These are phyloP conservation scores for Saturnispora silvae DNA, from an alignment of 805 yeast species.

Conservation along the genomic window DNA sequence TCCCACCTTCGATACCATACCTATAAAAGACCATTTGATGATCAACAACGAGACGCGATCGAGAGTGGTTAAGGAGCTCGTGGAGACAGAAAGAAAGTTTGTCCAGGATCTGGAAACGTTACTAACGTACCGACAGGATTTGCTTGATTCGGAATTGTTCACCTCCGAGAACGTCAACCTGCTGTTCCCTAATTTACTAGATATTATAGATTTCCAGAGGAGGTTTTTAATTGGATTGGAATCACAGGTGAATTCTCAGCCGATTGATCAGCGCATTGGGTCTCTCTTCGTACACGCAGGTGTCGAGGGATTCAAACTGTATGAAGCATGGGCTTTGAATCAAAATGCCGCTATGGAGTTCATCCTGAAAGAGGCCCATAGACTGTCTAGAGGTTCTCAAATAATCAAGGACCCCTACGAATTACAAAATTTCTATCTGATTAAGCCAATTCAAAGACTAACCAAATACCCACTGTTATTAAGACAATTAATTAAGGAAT, in stretches of 20 bases:
- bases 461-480: constrained; percentile 86
- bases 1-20: constrained; percentile 25
- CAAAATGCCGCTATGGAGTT: constrained; percentile 81
- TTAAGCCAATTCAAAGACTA: constrained; percentile 94
- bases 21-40: constrained; percentile 19
- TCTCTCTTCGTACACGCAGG: constrained; percentile 80
- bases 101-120: constrained; percentile 83
- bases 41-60: constrained; percentile 36
- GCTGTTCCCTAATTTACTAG: constrained; percentile 75
- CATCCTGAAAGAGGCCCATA: constrained; percentile 51
- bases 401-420: constrained; percentile 80
- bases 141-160: constrained; percentile 53
- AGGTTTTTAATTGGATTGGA: constrained; percentile 82
- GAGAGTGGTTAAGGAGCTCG: constrained; percentile 72
- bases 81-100: constrained; percentile 85
- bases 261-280: constrained; percentile 75
- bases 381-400: constrained; percentile 41
- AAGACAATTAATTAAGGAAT: constrained; percentile 59
- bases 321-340: constrained; percentile 91
- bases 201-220: constrained; percentile 85
- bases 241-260: constrained; percentile 69
- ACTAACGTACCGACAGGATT: constrained; percentile 54
- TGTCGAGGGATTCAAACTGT: constrained; percentile 66
- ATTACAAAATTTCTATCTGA: constrained; percentile 74
- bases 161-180: constrained; percentile 71